Evolutionary conservation across 2,329 filamentous ascomycete genomes (phyloP), one percentile per base, ranked within the genome.

Genomic region (Fusarium humuli): DNA sequence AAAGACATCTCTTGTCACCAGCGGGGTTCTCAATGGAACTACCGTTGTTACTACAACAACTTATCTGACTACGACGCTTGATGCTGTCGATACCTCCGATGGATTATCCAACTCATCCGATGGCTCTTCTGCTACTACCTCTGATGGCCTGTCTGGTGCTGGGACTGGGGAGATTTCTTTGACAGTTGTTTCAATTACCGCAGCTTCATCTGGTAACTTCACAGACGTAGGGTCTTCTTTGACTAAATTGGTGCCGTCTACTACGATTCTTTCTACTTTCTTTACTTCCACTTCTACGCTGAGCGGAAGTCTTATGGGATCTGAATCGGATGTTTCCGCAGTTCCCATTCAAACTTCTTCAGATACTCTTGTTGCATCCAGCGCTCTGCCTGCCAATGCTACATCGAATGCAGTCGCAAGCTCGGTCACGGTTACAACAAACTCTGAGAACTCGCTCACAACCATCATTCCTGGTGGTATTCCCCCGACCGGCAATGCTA

Each of bases 381-480:
- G 52, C 11, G 42, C 52, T n/a, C 44, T 65, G 29, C 62, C 60
- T 14, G 23, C 27, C 41, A 70, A 60, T 23, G 42, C 46, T 6
- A 71, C 56, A 7, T 61, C 58, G 18, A 40, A 22, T 20, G 41
- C n/a, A 40, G 37, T 27, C 32, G 48, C 22, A 20, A 30, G 13
- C 13, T 63, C 56, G 2, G 44, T 59, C 4, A 61, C 53, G 7
- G 49, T 71, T 29, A 45, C 61, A 32, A 74, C 69, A 20, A 18
- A 59, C 9, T 61, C 60, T 27, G 54, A 65, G 13, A 61, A 58
- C 3, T 71, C 67, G 10, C 20, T 71, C 22, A 49, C 73, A 10
- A 75, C 73, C 13, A 49, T 73, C 12, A 61, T 59, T 13, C 65
- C 73, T 7, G 71, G 71, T 3, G 61, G 52, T 11, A 23, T 66